Evolutionary conservation across 116 monocot species (phyloP), one percentile per base, ranked within the genome.

Genomic region (Papilionanthe hybrid): DNA sequence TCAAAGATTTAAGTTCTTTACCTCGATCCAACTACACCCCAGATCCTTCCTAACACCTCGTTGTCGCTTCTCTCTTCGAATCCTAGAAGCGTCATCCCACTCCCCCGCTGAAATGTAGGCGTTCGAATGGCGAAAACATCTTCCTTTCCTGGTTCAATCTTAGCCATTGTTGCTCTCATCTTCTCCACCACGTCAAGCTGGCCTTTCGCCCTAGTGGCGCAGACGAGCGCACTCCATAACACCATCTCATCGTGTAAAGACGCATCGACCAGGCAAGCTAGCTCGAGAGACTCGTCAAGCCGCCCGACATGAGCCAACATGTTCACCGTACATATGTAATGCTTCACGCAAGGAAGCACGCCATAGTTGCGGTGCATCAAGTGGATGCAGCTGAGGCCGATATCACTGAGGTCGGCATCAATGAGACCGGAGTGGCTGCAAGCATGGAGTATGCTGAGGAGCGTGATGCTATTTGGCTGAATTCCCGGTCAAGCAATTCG

Each of bases 251-350:
- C 93, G 1, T 88, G 68, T 1, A 86, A 89, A 37, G 80, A 80
- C 0, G 71, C 87, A 41, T 72, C 69, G 11, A 86, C 78, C 8
- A 81, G 78, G 5, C 84, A 82, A 11, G 86, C 78, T 48, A 96
- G 77, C 28, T 83, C 37, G 15, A 85, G 86, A 17, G 93, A 92
- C 77, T 92, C 92, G 11, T 92, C 90, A 0, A 96, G 77, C 42
- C 85, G 88, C 0, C 93, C 96, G 5, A 89, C 90, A 18, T 92
- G 90, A 18, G 90, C 96, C 18, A 96, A 88, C 96, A 96, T 93
- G 79, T 96, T 93, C 9, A 96, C 89, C 1, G 77, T 89, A 65
- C 92, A 93, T 0, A 92, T 92, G 81, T 92, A 93, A 50, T 96
- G 96, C 81, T 86, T 93, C n/a, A 69, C 80, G n/a, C 42, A 50